Evolutionary conservation across 148 eudicot genomes (phyloP).

Genomic region (Amaranthus hypochondriacus): DNA sequence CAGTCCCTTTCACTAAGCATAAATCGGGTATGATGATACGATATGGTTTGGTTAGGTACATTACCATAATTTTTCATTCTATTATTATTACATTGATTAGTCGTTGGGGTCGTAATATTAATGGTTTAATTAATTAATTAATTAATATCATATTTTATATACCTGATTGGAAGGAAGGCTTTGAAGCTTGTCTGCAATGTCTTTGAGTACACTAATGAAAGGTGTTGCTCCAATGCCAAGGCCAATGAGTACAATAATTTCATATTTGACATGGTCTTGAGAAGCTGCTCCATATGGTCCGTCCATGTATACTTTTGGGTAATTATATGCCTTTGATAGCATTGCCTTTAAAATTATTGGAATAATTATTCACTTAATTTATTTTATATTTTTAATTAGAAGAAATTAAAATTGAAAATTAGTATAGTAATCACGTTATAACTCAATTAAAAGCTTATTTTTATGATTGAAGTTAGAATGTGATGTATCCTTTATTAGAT

Average conservation of each 20-base stretch:
- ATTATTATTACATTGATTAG: too few species aligned
- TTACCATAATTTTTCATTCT: too few species aligned
- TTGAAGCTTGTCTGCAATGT: slow-evolving; percentile 17
- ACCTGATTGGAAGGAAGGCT: slow-evolving; percentile 22
- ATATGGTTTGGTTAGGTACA: too few species aligned
- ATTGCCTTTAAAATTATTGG: slow-evolving; percentile 13
- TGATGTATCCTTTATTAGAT: background rate
- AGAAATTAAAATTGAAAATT: too few species aligned
- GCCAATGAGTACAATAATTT: slow-evolving; percentile 28
- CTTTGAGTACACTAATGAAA: slow-evolving; percentile 37
- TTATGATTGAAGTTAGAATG: too few species aligned
- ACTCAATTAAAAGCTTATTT: too few species aligned
- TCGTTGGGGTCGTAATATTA: too few species aligned
- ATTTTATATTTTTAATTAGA: background rate
- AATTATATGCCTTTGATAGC: slow-evolving; percentile 17
- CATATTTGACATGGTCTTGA: slow-evolving; percentile 36
- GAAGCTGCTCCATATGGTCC: slow-evolving; percentile 42
- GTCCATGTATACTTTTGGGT: slow-evolving; percentile 35
- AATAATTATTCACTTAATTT: too few species aligned
- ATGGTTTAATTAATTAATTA: too few species aligned
- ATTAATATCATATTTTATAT: background rate
- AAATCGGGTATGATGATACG: too few species aligned
- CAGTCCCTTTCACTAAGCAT: too few species aligned
- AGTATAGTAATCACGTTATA: too few species aligned
- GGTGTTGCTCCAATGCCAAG: slow-evolving; percentile 41